phyloP scores from a whole-genome alignment of 1,284 basidiomycete genomes.

The Cystobasidium pallidum region DNA sequence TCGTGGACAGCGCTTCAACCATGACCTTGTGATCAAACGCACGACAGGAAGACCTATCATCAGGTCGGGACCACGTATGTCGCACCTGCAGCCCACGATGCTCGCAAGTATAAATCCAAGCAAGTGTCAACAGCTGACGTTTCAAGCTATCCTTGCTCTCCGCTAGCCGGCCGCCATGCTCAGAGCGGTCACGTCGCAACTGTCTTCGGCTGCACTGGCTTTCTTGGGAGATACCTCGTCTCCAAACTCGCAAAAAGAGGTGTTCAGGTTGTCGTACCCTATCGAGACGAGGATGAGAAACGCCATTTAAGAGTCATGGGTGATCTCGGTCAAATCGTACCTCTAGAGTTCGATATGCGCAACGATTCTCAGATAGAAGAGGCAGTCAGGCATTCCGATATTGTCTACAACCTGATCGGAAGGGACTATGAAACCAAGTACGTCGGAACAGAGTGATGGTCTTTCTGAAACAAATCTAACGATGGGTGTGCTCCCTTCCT shows the following conservation, averaged over 20 bases:
- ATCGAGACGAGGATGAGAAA: conserved; percentile 93
- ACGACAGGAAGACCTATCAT: conserved; percentile 51
- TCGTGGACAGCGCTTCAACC: conserved; percentile 40
- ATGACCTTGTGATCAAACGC: conserved; percentile 48
- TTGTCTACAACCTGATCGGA: conserved; percentile 91
- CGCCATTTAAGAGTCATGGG: conserved; percentile 89
- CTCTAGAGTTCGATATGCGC: conserved; percentile 94
- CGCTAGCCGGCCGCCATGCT: conserved; percentile 70
- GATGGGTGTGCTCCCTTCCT: conserved; percentile 7
- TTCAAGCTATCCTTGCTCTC: too few species aligned
- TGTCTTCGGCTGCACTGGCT: conserved; percentile 95
- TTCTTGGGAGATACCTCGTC: conserved; percentile 91
- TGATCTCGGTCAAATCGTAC: conserved; percentile 94
- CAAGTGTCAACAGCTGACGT: too few species aligned
- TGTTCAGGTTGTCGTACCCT: conserved; percentile 92
- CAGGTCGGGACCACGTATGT: conserved; percentile 48
- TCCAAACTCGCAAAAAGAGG: conserved; percentile 89
- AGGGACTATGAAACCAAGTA: conserved; percentile 90
- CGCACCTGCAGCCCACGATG: background rate
- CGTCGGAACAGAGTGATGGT: conserved; percentile 45
- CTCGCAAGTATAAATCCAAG: too few species aligned
- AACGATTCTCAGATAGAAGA: conserved; percentile 88
- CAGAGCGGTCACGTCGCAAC: conserved; percentile 88
- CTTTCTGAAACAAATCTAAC: conserved; percentile 32
- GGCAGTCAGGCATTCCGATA: conserved; percentile 92